phyloP scores from a whole-genome alignment of 257 asterid species.

The Salvia miltiorrhiza region DNA sequence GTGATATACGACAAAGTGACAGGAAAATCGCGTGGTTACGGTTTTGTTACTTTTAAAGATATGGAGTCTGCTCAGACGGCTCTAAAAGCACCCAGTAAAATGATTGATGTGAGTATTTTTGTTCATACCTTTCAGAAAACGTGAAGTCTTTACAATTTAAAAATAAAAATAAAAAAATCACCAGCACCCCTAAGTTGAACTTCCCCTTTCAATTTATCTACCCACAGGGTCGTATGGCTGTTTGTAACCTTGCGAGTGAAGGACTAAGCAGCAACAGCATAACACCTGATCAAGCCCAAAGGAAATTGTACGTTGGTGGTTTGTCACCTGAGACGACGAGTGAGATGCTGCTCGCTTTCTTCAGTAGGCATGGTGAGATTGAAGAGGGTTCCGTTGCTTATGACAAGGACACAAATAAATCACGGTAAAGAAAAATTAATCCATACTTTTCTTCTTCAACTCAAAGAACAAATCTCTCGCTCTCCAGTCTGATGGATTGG shows the following conservation, averaged over 20 bases:
- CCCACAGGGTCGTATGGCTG: slow-evolving; percentile 83
- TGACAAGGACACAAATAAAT: slow-evolving; percentile 68
- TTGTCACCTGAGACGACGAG: slow-evolving; percentile 77
- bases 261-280: slow-evolving; percentile 47
- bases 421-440: slow-evolving; percentile 47
- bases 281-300: slow-evolving; percentile 67
- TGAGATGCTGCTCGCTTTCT: slow-evolving; percentile 67
- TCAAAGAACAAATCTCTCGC: neutral
- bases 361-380: slow-evolving; percentile 63
- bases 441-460: slow-evolving; percentile 7
- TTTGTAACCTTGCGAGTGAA: slow-evolving; percentile 81
- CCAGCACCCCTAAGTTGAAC: no score
- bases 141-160: neutral
- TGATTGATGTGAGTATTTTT: slow-evolving; percentile 61
- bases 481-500: slow-evolving; percentile 24
- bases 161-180: no score
- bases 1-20: slow-evolving; percentile 66
- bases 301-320: slow-evolving; percentile 78
- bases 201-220: neutral
- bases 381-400: slow-evolving; percentile 95
- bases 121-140: neutral
- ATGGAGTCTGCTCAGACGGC: slow-evolving; percentile 81
- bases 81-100: slow-evolving; percentile 65
- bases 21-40: slow-evolving; percentile 80
- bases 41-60: slow-evolving; percentile 66